Conservation (phyloP, 139 green algal genomes). For the Auxenochlorella protothecoides region DNA sequence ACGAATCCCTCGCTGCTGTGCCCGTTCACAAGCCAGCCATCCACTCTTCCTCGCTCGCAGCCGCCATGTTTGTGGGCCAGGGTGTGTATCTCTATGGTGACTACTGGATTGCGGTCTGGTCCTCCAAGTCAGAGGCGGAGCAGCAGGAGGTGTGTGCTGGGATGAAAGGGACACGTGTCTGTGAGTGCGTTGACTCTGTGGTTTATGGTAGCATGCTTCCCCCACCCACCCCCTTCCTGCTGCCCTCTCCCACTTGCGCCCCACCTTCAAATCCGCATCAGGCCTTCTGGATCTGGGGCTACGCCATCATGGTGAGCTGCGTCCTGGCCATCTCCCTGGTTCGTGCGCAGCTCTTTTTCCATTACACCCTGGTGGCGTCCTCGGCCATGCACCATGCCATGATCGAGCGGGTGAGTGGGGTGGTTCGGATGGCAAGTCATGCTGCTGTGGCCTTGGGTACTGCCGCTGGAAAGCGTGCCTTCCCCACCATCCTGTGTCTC, state of each 20-base stretch:
- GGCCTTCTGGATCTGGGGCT: conserved; percentile 37
- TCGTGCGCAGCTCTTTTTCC: conserved; percentile 51
- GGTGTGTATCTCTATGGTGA: conserved; percentile 41
- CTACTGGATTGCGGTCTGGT: conserved; percentile 60
- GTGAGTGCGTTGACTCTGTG: not conserved
- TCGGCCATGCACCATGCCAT: conserved; percentile 51
- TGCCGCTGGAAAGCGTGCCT: no score
- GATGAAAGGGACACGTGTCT: no score
- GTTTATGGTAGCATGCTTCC: not conserved
- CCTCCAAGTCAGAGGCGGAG: conserved; percentile 7
- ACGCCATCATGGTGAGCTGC: conserved; percentile 37
- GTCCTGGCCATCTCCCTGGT: conserved; percentile 36
- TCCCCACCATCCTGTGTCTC: no score
- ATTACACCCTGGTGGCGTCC: conserved; percentile 27
- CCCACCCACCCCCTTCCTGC: not conserved
- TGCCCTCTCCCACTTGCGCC: no score
- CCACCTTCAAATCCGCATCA: not conserved
- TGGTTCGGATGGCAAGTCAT: no score
- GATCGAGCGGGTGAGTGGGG: conserved; percentile 12
- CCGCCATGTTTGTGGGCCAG: conserved; percentile 49
- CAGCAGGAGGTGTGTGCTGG: conserved; percentile 12
- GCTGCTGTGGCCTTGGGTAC: no score
- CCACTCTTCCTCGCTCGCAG: conserved; percentile 11
- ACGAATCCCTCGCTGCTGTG: no score
- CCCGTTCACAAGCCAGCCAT: no score